phyloP scores from a whole-genome alignment of 805 yeast genomes.

The Saturnispora dispora region DNA sequence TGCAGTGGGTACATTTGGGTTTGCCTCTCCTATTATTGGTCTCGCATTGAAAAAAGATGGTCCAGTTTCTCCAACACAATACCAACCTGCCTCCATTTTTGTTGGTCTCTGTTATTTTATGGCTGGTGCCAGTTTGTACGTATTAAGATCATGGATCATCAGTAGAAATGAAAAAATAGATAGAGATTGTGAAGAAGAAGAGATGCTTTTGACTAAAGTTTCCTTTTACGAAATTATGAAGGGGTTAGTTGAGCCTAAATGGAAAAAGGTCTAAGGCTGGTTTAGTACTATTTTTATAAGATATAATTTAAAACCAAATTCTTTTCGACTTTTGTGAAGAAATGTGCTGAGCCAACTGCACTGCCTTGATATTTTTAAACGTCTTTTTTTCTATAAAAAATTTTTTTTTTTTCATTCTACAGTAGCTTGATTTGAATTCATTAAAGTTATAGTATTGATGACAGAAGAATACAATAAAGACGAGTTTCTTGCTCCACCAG shows the following conservation, averaged over 20 bases:
- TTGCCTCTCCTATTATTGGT: constrained; percentile 57
- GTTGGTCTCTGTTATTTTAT: constrained; percentile 47
- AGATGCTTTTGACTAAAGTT: constrained; percentile 13
- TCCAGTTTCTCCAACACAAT: constrained; percentile 35
- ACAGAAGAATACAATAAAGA: constrained; percentile 1
- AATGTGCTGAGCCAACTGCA: neutral
- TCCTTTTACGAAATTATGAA: constrained; percentile 4
- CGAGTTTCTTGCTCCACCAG: constrained; percentile 52
- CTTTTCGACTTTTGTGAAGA: neutral
- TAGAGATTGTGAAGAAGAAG: constrained; percentile 17
- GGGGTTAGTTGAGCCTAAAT: constrained; percentile 7
- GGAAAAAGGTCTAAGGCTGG: constrained; percentile 11
- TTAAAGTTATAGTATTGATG: neutral
- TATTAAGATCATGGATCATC: constrained; percentile 47
- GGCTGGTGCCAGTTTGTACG: constrained; percentile 33
- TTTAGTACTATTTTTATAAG: neutral
- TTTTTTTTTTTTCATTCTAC: neutral
- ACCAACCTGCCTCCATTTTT: constrained; percentile 46
- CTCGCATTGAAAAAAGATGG: constrained; percentile 36
- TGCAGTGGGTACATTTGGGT: constrained; percentile 38
- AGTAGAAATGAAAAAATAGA: constrained; percentile 34
- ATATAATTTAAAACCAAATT: no score
- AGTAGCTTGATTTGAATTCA: neutral
- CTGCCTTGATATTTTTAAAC: neutral
- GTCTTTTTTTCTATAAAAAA: neutral